phyloP scores from a whole-genome alignment of 2,329 filamentous ascomycete genomes.

The Talaromyces rugulosus region DNA sequence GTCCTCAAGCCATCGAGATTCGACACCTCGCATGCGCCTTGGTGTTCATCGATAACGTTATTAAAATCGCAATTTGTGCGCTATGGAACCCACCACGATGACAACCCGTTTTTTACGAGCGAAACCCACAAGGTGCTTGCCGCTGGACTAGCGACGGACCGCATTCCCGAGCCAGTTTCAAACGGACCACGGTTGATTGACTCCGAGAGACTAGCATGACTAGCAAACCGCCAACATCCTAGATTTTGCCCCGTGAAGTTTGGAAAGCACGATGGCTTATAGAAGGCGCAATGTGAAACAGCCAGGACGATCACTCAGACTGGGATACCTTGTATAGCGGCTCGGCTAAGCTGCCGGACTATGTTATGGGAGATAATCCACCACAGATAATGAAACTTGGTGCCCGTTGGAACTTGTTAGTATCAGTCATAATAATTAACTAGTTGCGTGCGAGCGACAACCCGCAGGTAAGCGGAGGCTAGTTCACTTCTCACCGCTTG shows the following conservation, averaged over 20 bases:
- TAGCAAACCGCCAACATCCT: not conserved
- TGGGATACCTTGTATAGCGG: not conserved
- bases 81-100: not conserved
- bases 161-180: not conserved
- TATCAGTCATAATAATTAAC: not conserved
- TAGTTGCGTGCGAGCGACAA: not conserved
- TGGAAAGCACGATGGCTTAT: not conserved
- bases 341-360: not conserved
- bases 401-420: not conserved
- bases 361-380: not conserved
- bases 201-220: not conserved
- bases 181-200: not conserved
- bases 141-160: not conserved
- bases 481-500: not conserved
- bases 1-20: not conserved
- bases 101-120: not conserved
- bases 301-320: not conserved
- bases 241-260: not conserved
- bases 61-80: not conserved
- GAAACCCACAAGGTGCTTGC: not conserved
- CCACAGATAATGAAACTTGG: not conserved
- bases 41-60: not conserved
- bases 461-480: not conserved
- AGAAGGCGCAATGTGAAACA: not conserved
- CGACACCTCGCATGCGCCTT: not conserved